Evolutionary conservation across 139 green algal species (phyloP), one percentile per base, ranked within the genome.

Genomic region (Spirogloea muscicola): DNA sequence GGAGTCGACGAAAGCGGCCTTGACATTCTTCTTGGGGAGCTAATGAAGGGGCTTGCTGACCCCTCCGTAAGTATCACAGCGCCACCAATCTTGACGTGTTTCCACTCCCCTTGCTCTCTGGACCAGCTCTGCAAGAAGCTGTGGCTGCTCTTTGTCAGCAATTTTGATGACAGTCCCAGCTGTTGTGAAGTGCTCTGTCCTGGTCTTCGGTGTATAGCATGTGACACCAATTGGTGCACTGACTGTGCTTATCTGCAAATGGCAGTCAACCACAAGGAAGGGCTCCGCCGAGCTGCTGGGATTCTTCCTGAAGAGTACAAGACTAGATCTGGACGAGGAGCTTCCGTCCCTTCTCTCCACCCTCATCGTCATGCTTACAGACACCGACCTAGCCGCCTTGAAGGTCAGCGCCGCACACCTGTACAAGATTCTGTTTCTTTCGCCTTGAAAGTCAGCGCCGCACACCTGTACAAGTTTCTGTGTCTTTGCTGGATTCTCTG

Each of bases 271-370:
- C 39, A 74, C 66, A 49, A 60, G 89, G 40, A 58, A 63, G 2
- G 89, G 86, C 7, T 76, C 90, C 7, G 86, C 88, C 21, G 63
- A 73, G n/a, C 72, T 86, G 6, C 49, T 90, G 0, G 52, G 48
- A 9, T 65, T 40, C 18, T 82, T 76, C 43, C 67, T 29, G 39
- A 49, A 64, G 43, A 51, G 40, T 49, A 36, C 63, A 49, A 49
- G 39, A 41, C 58, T 90, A 2, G 88, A 92, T 68, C 84, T 91
- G 70, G 81, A 91, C 68, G 82, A 90, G 34, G 83, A 94, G 57
- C 58, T 91, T 33, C 67, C 86, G 42, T 27, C n/a, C 16, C 63
- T 86, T 42, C 44, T 86, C 16, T 68, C 46, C 29, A 46, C 37
- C 3, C 83, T 95, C 38, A 81, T 95, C 34, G 77, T 84, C 49